Evolutionary conservation across 768 basidiomycete species (phyloP).

Genomic region (Panaeolus cyanescens): DNA sequence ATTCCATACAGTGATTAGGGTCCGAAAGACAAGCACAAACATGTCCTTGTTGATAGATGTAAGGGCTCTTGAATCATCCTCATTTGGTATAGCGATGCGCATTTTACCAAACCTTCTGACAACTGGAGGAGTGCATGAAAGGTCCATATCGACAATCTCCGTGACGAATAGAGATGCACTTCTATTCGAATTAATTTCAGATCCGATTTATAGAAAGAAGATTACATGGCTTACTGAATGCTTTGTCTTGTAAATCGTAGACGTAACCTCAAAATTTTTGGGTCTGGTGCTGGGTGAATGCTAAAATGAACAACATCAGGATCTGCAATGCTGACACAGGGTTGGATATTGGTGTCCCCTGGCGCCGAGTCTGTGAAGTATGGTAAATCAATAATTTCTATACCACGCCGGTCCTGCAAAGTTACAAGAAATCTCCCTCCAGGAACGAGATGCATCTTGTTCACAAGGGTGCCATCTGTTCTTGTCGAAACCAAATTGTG

Average conservation of each 20-base stretch:
- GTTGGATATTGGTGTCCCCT: neutral
- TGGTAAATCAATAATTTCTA: neutral
- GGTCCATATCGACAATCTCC: neutral
- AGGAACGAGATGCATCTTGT: neutral
- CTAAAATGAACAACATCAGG: neutral
- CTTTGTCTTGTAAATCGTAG: neutral
- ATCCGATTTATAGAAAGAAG: neutral
- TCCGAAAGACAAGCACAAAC: neutral
- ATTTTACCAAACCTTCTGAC: neutral
- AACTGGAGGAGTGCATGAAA: neutral
- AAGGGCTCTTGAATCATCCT: neutral
- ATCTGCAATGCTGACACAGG: neutral
- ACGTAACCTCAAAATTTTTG: neutral
- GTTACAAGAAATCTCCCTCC: neutral
- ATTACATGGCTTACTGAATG: neutral
- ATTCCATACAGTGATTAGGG: neutral
- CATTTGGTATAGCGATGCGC: neutral
- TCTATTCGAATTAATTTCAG: neutral
- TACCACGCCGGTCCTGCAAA: neutral
- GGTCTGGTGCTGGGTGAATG: neutral
- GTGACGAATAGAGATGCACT: neutral
- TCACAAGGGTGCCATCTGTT: neutral
- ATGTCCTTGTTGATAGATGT: neutral
- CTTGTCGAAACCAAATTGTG: neutral
- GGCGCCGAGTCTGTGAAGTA: neutral